phyloP scores from a whole-genome alignment of 2,329 filamentous ascomycete genomes.

The Fusarium nygamai region DNA sequence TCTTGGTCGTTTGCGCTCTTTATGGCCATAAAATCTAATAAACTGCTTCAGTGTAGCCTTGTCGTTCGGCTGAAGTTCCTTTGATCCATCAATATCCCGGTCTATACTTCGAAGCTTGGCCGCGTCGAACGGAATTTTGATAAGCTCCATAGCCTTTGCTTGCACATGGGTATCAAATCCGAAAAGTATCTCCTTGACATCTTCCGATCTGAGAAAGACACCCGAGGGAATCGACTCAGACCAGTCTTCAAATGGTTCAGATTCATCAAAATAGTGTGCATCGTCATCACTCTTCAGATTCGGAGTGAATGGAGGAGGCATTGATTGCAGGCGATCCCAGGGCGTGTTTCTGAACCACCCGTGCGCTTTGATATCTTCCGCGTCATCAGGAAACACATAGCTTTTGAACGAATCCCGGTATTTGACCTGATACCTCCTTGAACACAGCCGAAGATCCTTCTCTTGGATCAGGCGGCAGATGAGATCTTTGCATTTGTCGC shows the following conservation, averaged over 20 bases:
- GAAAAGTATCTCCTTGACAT: slow-evolving; percentile 48
- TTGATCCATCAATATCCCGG: slow-evolving; percentile 55
- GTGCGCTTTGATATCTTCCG: slow-evolving; percentile 88
- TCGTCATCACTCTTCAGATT: slow-evolving; percentile 74
- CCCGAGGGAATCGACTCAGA: slow-evolving; percentile 58
- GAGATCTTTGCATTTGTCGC: slow-evolving; percentile 78
- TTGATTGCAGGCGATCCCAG: slow-evolving; percentile 79
- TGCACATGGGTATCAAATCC: slow-evolving; percentile 55
- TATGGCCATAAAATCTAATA: slow-evolving; percentile 62
- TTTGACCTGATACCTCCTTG: slow-evolving; percentile 75
- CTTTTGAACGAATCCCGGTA: slow-evolving; percentile 59
- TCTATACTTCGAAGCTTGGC: slow-evolving; percentile 60
- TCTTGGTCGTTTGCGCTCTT: slow-evolving; percentile 81
- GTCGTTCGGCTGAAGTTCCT: slow-evolving; percentile 48
- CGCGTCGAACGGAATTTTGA: slow-evolving; percentile 60
- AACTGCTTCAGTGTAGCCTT: slow-evolving; percentile 60
- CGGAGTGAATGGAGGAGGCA: slow-evolving; percentile 82
- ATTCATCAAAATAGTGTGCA: slow-evolving; percentile 91
- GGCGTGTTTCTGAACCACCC: slow-evolving; percentile 83
- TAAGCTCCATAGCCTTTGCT: slow-evolving; percentile 55
- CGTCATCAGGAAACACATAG: slow-evolving; percentile 85
- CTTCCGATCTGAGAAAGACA: slow-evolving; percentile 43
- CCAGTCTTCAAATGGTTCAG: slow-evolving; percentile 75
- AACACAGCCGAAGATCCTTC: slow-evolving; percentile 80
- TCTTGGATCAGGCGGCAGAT: slow-evolving; percentile 78